Conservation (phyloP, 306 rosid species). For the Vigna unguiculata region DNA sequence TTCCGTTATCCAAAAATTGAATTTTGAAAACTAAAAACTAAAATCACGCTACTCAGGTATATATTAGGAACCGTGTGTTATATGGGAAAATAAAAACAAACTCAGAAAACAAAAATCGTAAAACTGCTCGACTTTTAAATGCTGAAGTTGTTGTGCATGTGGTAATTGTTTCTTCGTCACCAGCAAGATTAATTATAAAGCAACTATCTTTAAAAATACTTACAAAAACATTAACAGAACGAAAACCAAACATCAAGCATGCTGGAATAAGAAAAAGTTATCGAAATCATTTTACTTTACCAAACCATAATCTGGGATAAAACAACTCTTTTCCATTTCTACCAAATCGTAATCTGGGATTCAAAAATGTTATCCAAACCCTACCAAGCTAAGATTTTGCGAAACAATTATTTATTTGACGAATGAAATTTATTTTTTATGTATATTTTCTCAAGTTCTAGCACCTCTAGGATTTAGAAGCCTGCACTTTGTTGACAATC, state of each 20-base stretch:
- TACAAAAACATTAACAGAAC: not conserved
- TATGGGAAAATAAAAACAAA: no score
- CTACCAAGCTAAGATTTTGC: not conserved
- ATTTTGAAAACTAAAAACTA: no score
- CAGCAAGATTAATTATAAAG: not conserved
- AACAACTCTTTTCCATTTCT: not conserved
- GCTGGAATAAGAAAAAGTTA: not conserved
- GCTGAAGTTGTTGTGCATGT: not conserved
- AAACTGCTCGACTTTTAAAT: not conserved
- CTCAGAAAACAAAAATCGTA: no score
- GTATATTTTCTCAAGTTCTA: not conserved
- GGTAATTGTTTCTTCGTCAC: not conserved
- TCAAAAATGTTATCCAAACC: not conserved
- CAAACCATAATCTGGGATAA: not conserved
- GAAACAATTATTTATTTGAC: constrained; percentile 3
- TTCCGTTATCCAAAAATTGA: no score
- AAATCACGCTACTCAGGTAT: no score
- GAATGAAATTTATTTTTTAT: not conserved
- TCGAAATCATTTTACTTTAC: not conserved
- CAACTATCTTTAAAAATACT: not conserved
- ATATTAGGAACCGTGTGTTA: no score
- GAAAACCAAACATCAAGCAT: not conserved
- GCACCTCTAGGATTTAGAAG: not conserved
- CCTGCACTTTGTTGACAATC: constrained; percentile 15
- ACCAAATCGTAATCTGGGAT: not conserved